Base-by-base conservation (phyloP, 1,284 basidiomycete genomes). In the Ganoderma lucidum region DNA sequence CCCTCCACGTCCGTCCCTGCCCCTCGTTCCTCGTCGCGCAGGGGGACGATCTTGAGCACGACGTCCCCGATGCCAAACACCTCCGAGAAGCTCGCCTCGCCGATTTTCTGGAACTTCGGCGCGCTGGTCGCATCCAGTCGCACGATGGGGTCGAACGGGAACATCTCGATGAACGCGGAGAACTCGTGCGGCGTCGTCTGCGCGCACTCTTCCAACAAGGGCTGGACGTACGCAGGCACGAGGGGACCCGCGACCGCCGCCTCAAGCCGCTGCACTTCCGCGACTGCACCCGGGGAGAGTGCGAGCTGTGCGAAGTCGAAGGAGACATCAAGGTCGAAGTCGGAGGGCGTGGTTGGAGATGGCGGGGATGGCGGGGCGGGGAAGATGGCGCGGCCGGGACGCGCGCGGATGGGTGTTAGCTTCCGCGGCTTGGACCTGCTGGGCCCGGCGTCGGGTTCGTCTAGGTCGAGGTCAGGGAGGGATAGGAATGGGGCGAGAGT, bases 1-100 rank as follows among this genome's bases (percentile, higher is more conserved):
- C 86, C 85, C 14, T 93, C 92, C 39, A 77, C 80, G 35, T 83
- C 84, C 70, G 88, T 88, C 83, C 81, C 60, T 91, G 76, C 64
- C 12, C 51, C 35, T 32, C 70, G 65, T 37, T 72, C 71, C 74
- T 91, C 91, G 66, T 87, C 85, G 44, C 87, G 83, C 63, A 96
- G 80, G 1, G 95, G 94, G 32, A 98, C 90, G 62, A 97, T 86
- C 82, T 98, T 98, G 74, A 97, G 84, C 19, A 97, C 96, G 44
- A 95, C 89, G 73, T 92, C 88, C 1, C 91, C 90, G 62, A 96
- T 90, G 4, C 92, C 92, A 81, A 96, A 99, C n/a, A 99, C 98
- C 78, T 99, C 97, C 0, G 96, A 98, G 80, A 94, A 99, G 62
- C 94, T 96, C 14, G 97, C 97, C 82, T 99, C 97, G 59, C 97